Conservation (phyloP, 2,329 filamentous ascomycete genomes). For the Teratosphaeria zuluensis region DNA sequence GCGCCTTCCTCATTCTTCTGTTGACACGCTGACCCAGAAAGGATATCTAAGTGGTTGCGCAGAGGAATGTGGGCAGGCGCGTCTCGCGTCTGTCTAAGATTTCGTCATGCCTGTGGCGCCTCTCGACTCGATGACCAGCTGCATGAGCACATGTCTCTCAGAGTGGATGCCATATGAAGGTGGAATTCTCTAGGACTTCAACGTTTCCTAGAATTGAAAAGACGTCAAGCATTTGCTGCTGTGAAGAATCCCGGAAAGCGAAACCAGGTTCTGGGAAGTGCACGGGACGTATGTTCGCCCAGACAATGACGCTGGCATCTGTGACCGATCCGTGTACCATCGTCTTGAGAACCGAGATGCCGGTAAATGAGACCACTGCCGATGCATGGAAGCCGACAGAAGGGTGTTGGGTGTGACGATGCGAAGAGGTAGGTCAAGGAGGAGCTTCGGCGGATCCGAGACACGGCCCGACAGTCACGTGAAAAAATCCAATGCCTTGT, state of each 20-base stretch:
- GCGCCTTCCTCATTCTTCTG: slow-evolving; percentile 12
- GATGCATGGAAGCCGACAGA: neutral
- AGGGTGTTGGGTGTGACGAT: neutral
- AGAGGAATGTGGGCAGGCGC: slow-evolving; percentile 12
- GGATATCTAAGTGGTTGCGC: slow-evolving; percentile 8
- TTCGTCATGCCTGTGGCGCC: neutral
- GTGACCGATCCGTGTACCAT: neutral
- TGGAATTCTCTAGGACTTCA: neutral
- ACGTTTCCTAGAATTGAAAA: neutral
- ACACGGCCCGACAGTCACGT: neutral
- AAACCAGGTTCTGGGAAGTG: neutral
- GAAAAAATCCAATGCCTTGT: neutral
- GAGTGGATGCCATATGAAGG: neutral
- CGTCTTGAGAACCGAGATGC: neutral
- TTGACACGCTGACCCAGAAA: slow-evolving; percentile 3
- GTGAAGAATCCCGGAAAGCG: neutral
- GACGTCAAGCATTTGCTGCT: neutral
- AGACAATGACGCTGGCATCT: neutral
- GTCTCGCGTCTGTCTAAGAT: slow-evolving; percentile 1
- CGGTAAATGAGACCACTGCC: neutral
- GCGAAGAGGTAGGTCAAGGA: neutral
- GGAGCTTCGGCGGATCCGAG: neutral
- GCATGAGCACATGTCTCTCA: neutral
- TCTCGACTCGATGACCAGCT: neutral
- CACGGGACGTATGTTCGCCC: neutral